Base-by-base conservation (phyloP, 2,329 filamentous ascomycete genomes). In the Teratosphaeria zuluensis region DNA sequence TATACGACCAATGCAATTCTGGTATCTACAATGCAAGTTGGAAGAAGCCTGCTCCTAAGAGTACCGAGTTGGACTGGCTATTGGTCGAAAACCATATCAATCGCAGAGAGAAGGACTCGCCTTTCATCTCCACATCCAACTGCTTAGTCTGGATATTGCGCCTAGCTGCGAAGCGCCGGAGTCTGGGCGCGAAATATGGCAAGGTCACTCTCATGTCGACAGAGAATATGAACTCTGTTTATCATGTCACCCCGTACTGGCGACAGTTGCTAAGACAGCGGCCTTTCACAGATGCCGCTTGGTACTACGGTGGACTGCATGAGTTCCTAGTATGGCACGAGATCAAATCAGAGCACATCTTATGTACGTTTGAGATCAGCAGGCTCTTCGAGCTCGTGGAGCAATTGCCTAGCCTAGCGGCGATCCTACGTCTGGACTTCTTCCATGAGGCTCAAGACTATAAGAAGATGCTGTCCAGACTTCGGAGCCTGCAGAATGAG, bases 51-150 rank as follows among this genome's bases (percentile, higher is more conserved):
- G 9, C 56, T 19, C 59, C 57, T n/a, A 51, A 56, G 16, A 51
- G 59, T 55, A 53, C 16, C n/a, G 33, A 58, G 16, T 32, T 61
- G 32, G 16, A 19, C n/a, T 48, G 42, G 42, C n/a, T 19, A 3
- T 19, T 48, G 42, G 42, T 59, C 5, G 55, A 56, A 33, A 59
- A 56, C 30, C 58, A 62, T 28, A 6, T 62, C 11, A 42, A 46
- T 12, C 24, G 51, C 14, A 46, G 54, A 8, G 21, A 54, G 16
- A 24, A 55, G 6, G 24, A 32, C 4, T 46, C 28, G 11, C 64
- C 62, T 1, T 66, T 61, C 54, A 53, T 64, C 11, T 65, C 63
- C 9, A 28, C 52, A 31, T 53, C 52, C 16, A 53, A 53, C 19
- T 30, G 52, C 52, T 31, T 53, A 7, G 8, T 32, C 24, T 53